A percentile compares a stretch with the other conserved stretches of the same genome.
Evolutionary conservation across 1,284 basidiomycete genomes (phyloP).

Genomic region (Polyporus tsugae): DNA sequence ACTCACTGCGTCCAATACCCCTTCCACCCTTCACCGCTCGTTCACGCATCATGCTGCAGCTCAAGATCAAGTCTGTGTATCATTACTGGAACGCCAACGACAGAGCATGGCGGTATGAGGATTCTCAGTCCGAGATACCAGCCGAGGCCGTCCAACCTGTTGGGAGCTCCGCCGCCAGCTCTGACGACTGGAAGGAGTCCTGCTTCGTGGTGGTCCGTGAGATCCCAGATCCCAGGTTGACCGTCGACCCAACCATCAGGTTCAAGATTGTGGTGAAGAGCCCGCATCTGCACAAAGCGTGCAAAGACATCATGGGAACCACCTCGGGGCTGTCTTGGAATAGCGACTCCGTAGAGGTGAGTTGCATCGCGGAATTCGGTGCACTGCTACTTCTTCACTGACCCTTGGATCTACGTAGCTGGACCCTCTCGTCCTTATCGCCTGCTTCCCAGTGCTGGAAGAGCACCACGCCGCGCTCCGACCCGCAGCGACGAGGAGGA

Average conservation of each 20-base stretch:
- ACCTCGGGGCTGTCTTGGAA: conserved; percentile 56
- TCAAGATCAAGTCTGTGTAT: conserved; percentile 57
- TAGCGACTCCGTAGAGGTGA: conserved; percentile 56
- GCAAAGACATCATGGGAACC: conserved; percentile 57
- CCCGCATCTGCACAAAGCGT: conserved; percentile 59
- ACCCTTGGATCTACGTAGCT: conserved; percentile 43
- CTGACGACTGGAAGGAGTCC: conserved; percentile 16
- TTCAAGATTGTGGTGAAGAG: conserved; percentile 64
- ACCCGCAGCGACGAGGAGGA: conserved; percentile 46
- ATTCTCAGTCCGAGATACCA: conserved; percentile 56
- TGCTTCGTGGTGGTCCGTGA: conserved; percentile 60
- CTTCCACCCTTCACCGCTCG: conserved; percentile 31
- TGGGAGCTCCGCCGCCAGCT: conserved; percentile 28
- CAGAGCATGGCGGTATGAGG: conserved; percentile 63
- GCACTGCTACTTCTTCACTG: conserved; percentile 12
- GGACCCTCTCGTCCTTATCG: conserved; percentile 59
- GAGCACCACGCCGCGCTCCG: conserved; percentile 52
- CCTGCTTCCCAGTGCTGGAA: conserved; percentile 55
- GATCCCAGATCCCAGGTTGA: conserved; percentile 43
- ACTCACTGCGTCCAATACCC: not conserved
- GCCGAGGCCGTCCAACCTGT: conserved; percentile 49
- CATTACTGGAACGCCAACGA: conserved; percentile 61
- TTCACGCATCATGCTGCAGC: conserved; percentile 53
- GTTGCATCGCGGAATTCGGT: conserved; percentile 2
- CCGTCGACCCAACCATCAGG: conserved; percentile 45